Conservation (phyloP, 495 filamentous ascomycete species). For the Neurospora sp. region DNA sequence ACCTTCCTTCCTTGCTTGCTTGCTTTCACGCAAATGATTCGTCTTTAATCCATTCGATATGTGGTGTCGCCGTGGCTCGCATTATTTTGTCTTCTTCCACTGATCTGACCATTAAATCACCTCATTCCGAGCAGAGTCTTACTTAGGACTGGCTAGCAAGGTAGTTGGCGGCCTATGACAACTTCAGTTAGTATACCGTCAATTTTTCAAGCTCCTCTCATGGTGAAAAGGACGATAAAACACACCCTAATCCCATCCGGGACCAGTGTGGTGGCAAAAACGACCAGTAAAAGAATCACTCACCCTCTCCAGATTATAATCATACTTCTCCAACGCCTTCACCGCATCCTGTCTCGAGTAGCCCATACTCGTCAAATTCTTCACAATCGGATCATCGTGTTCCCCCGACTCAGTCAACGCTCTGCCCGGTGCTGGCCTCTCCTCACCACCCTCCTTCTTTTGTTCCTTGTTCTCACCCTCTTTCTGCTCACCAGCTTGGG, state of each 20-base stretch:
- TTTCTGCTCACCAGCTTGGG: background rate
- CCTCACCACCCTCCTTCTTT: constrained; percentile 25
- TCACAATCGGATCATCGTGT: constrained; percentile 85
- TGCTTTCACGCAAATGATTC: background rate
- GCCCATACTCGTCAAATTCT: constrained; percentile 85
- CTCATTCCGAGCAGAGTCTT: background rate
- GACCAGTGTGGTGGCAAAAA: background rate
- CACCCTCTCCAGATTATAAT: constrained; percentile 94
- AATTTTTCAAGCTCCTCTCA: background rate
- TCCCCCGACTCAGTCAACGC: constrained; percentile 64
- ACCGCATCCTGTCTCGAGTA: constrained; percentile 74
- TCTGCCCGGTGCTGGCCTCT: constrained; percentile 42
- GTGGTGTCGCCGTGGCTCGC: background rate
- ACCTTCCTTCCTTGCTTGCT: background rate
- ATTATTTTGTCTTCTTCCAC: background rate
- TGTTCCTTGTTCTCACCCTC: background rate
- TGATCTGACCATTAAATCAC: background rate
- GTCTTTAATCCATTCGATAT: background rate
- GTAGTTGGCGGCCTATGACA: constrained; percentile 35
- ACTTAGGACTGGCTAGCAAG: constrained; percentile 36
- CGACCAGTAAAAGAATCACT: constrained; percentile 19
- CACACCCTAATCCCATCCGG: background rate
- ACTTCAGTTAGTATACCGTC: constrained; percentile 20
- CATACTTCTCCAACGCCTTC: constrained; percentile 80
- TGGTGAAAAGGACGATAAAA: constrained; percentile 3